A percentile compares a stretch with the other conserved stretches of the same genome.
Conservation (phyloP, 345 rosid species). For the rapeseed (Brassica napus) region DNA sequence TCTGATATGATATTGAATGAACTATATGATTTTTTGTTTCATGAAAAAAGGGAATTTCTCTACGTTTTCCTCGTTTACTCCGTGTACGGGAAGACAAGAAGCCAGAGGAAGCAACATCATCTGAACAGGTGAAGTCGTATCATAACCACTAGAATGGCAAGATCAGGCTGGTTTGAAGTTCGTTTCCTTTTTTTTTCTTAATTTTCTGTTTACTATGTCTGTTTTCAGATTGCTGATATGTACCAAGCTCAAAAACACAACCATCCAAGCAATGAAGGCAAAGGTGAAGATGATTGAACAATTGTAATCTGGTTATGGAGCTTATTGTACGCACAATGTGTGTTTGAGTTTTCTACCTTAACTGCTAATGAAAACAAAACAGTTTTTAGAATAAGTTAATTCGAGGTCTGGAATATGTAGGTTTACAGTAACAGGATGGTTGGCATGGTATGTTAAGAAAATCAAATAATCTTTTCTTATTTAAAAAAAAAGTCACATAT, state of each 20-base stretch:
- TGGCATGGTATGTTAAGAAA: not conserved
- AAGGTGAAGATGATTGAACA: conserved; percentile 64
- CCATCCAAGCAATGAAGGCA: conserved; percentile 58
- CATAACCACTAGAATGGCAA: conserved; percentile 13
- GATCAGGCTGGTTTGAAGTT: not conserved
- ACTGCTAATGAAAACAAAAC: not conserved
- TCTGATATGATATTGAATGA: conserved; percentile 5
- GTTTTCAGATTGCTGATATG: conserved; percentile 82
- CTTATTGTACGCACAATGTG: not conserved
- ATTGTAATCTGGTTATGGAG: conserved; percentile 6
- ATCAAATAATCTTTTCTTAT: not conserved
- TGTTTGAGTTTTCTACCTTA: conserved; percentile 1
- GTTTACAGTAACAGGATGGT: too few relatives aligned
- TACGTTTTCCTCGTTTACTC: conserved; percentile 82
- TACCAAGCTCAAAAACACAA: conserved; percentile 71
- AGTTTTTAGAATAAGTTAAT: too few relatives aligned
- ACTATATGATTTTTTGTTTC: not conserved
- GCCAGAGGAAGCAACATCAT: conserved; percentile 80
- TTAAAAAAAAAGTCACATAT: not conserved
- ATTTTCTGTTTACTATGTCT: not conserved
- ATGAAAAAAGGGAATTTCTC: conserved; percentile 67
- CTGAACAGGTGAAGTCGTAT: conserved; percentile 67
- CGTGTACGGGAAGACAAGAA: conserved; percentile 82
- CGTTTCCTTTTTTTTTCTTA: not conserved
- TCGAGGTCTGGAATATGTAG: too few relatives aligned